phyloP scores from a whole-genome alignment of 1,284 basidiomycete species.

The Apiotrichum porosum region DNA sequence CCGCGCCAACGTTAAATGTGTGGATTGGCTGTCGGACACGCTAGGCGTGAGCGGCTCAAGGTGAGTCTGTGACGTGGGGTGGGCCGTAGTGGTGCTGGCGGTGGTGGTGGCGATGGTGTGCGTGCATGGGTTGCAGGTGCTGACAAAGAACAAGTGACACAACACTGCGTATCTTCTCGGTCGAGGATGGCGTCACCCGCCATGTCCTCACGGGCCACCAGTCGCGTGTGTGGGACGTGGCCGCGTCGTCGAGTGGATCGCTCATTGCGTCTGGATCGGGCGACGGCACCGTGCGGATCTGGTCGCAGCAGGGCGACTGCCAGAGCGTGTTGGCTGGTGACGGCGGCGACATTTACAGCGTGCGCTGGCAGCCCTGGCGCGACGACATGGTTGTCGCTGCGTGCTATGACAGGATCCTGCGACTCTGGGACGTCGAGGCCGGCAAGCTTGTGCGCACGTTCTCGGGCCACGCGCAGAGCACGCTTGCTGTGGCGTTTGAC shows the following conservation, averaged over 20 bases:
- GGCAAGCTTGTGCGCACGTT: conserved; percentile 51
- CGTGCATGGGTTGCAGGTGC: no score
- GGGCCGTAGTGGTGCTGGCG: no score
- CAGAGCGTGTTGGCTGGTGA: conserved; percentile 31
- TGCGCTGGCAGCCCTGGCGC: conserved; percentile 48
- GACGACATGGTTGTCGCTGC: conserved; percentile 47
- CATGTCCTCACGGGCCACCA: conserved; percentile 46
- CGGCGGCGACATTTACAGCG: conserved; percentile 51
- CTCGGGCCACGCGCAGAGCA: conserved; percentile 51
- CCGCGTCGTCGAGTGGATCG: conserved; percentile 22
- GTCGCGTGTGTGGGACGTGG: conserved; percentile 51
- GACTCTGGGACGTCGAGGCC: conserved; percentile 50
- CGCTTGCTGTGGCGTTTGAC: conserved; percentile 50
- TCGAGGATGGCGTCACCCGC: conserved; percentile 18
- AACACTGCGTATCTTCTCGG: conserved; percentile 41
- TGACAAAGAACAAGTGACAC: conserved; percentile 30
- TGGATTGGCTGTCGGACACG: conserved; percentile 48
- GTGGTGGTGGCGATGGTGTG: no score
- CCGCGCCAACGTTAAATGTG: conserved; percentile 50
- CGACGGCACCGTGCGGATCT: conserved; percentile 51
- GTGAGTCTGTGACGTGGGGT: conserved; percentile 22
- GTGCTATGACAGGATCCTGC: conserved; percentile 52
- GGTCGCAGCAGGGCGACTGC: conserved; percentile 36
- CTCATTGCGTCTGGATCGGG: conserved; percentile 48
- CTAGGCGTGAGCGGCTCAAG: conserved; percentile 50